These are phyloP conservation scores for Sporopachydermia cereana DNA, from an alignment of 1,139 yeast genomes.

Conservation along the genomic window DNA sequence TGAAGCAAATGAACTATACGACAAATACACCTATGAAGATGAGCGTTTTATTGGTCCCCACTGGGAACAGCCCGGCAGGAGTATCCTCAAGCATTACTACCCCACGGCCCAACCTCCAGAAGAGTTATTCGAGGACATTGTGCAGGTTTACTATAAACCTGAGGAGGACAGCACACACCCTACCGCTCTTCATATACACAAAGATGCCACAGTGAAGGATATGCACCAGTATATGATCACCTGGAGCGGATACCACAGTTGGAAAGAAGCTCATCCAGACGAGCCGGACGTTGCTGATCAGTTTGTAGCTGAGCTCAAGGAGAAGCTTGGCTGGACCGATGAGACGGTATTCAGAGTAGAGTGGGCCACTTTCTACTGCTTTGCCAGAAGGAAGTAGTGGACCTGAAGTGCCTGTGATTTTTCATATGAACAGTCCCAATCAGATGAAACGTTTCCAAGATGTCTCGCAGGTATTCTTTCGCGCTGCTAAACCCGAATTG, in stretches of 20 bases:
- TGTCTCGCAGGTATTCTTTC: too few relatives aligned
- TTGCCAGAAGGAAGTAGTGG: conserved; percentile 23
- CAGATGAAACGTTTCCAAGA: too few relatives aligned
- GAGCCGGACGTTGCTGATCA: conserved; percentile 22
- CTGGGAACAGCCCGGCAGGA: conserved; percentile 70
- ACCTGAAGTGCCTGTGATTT: too few relatives aligned
- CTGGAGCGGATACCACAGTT: conserved; percentile 61
- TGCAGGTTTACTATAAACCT: conserved; percentile 30
- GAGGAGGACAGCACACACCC: conserved; percentile 20
- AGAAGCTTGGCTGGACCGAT: conserved; percentile 32
- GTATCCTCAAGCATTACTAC: conserved; percentile 35
- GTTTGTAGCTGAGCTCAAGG: conserved; percentile 33
- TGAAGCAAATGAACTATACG: conserved; percentile 30
- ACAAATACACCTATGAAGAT: conserved; percentile 29
- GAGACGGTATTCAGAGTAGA: conserved; percentile 35
- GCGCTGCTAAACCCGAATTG: too few relatives aligned
- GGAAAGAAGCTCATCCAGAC: conserved; percentile 35
- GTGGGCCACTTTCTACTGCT: conserved; percentile 48
- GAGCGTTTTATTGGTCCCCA: conserved; percentile 46
- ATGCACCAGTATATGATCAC: conserved; percentile 43
- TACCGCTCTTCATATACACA: conserved; percentile 31
- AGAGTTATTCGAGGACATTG: conserved; percentile 30
- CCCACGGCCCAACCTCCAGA: conserved; percentile 33
- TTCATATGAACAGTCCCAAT: too few relatives aligned
- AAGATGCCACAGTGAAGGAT: conserved; percentile 31